These are phyloP conservation scores for Sphagnum tenellum DNA, from an alignment of 225 moss, liverwort and hornwort genomes.

Conservation along the genomic window DNA sequence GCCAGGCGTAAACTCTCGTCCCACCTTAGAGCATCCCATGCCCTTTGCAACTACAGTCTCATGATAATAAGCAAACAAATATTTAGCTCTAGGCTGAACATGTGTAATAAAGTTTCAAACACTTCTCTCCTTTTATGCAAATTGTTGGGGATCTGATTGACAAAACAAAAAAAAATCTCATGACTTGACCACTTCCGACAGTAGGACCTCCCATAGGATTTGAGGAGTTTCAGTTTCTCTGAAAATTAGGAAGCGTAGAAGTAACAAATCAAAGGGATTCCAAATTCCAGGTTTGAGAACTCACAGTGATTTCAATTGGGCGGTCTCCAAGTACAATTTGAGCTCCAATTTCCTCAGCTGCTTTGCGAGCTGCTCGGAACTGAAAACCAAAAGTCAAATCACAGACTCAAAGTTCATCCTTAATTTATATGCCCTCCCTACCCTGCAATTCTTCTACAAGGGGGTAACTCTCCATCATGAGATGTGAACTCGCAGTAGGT, in stretches of 20 bases:
- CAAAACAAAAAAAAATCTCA: not conserved
- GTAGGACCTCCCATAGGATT: constrained; percentile 1
- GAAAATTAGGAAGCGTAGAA: not conserved
- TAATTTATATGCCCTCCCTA: no score
- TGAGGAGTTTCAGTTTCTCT: not conserved
- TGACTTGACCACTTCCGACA: not conserved
- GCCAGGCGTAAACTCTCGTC: constrained; percentile 40
- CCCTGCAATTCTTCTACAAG: no score
- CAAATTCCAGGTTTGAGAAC: not conserved
- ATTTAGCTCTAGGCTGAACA: not conserved
- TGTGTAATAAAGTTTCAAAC: not conserved
- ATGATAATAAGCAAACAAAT: not conserved
- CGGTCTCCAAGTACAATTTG: constrained; percentile 71
- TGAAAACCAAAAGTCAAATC: constrained; percentile 2
- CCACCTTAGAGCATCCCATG: constrained; percentile 63
- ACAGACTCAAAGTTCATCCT: no score
- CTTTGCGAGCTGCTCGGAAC: constrained; percentile 65
- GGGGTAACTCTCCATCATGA: no score
- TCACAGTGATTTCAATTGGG: constrained; percentile 69
- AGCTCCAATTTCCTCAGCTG: constrained; percentile 50
- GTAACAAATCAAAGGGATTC: not conserved
- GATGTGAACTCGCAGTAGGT: no score
- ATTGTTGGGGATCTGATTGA: not conserved
- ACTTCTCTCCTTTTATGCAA: not conserved
- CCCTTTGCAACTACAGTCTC: constrained; percentile 35